Base-by-base conservation (phyloP, 2,329 filamentous ascomycete species). In the Hypoxylon sp. region DNA sequence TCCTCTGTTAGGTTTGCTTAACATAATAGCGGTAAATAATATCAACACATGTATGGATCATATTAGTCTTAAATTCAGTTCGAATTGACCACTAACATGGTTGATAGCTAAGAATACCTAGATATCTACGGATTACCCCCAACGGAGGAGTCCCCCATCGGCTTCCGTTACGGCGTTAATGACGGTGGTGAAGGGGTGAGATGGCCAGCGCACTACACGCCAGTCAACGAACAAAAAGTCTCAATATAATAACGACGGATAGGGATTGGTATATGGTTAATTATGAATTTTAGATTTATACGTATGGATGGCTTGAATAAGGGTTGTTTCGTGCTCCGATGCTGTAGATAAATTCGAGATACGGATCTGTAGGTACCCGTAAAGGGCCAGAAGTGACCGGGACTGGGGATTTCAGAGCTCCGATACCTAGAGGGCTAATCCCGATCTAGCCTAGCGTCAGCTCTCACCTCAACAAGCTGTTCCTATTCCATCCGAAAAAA, bases 401-500 rank as follows among this genome's bases (percentile, higher is more conserved):
- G 5, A 57, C 5, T 40, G 51, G 58, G 59, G 36, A 59, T 54
- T 50, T 28, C 30, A 20, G 59, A 59, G 57, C 52, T 64, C 63
- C 66, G 63, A 67, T 57, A 22, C 11, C 8, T 16, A 53, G 5
- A 18, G 14, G 11, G 8, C 68, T 72, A 72, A 52, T 6, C 66
- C 56, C 3, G 14, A 54, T 53, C 3, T 1, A 26, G 67, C 7
- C 30, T 75, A 72, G 73, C 48, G 49, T 1, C 6, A 22, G 11
- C 22, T 60, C 56, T 62, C 30, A 50, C 53, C 67, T 67, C 69
- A 73, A 73, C 72, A 73, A 73, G 69, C 65, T 67, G 59, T 66
- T 68, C 65, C 64, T 71, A 63, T 63, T 65, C 63, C 52, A 59
- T 69, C 62, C 67, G 58, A 67, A 64, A 68, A 71, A 74, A 73